A percentile compares a stretch with the other conserved stretches of the same genome.
Evolutionary conservation across 345 rosid species (phyloP).

Genomic region (Rhodamnia rubescens): DNA sequence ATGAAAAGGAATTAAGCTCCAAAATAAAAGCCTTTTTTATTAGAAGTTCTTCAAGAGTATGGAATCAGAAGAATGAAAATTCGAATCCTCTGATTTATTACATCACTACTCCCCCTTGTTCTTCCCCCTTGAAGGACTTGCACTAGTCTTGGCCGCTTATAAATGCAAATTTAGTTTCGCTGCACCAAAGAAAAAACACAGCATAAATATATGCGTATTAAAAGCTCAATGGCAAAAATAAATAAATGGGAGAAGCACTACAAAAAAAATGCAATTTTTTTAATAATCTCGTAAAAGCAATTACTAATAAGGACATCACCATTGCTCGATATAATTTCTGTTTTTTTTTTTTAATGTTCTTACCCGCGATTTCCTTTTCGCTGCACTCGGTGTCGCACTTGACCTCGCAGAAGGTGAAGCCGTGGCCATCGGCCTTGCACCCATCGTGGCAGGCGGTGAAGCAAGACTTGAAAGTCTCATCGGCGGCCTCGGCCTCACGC

Average conservation of each 20-base stretch:
- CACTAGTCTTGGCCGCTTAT: background rate
- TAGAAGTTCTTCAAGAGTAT: background rate
- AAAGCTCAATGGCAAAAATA: background rate
- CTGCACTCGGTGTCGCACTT: constrained; percentile 19
- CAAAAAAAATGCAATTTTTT: background rate
- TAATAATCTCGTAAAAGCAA: background rate
- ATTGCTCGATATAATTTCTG: background rate
- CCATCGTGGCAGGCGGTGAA: background rate
- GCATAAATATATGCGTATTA: background rate
- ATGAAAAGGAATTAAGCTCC: background rate
- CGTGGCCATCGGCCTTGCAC: constrained; percentile 7
- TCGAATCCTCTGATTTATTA: background rate
- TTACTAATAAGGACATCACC: background rate
- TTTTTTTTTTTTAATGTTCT: background rate
- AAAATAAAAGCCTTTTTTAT: background rate
- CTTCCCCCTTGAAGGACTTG: background rate
- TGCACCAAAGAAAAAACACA: background rate
- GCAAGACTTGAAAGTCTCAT: background rate
- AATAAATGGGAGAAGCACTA: background rate
- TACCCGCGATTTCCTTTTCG: background rate
- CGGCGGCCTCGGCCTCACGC: background rate
- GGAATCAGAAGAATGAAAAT: background rate
- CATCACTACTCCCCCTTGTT: background rate
- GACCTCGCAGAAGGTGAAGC: constrained; percentile 19
- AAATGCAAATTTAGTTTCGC: background rate